Evolutionary conservation across 768 basidiomycete genomes (phyloP).

Genomic region (Lepiota subincarnata): DNA sequence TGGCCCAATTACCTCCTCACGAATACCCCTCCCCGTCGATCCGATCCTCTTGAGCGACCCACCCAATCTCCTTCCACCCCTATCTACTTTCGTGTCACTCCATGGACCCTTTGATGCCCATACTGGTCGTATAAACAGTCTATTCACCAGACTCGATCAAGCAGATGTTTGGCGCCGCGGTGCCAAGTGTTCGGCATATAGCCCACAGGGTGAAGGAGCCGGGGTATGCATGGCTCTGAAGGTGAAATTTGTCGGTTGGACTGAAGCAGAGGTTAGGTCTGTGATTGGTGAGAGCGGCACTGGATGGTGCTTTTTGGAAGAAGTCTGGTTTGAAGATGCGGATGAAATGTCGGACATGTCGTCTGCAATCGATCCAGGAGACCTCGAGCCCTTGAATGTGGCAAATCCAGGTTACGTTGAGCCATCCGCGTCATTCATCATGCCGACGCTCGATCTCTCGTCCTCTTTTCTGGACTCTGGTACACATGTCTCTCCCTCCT

Average conservation of each 20-base stretch:
- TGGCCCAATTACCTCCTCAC: conserved; percentile 66
- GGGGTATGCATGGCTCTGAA: conserved; percentile 64
- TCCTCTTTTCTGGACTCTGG: conserved; percentile 35
- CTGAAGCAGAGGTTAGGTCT: conserved; percentile 54
- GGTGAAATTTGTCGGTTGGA: conserved; percentile 74
- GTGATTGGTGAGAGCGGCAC: conserved; percentile 68
- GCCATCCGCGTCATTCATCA: conserved; percentile 62
- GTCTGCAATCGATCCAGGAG: conserved; percentile 19
- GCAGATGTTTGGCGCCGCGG: conserved; percentile 64
- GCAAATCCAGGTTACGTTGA: conserved; percentile 31
- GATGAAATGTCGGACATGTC: conserved; percentile 24
- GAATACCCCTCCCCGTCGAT: conserved; percentile 49
- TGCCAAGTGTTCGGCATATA: conserved; percentile 55
- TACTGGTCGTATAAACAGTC: conserved; percentile 56
- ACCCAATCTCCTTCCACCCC: conserved; percentile 37
- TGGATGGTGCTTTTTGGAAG: conserved; percentile 76
- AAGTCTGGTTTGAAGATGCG: conserved; percentile 28
- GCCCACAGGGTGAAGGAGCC: conserved; percentile 25
- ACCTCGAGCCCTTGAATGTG: conserved; percentile 1
- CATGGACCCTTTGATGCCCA: conserved; percentile 55
- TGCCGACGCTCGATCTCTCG: conserved; percentile 77
- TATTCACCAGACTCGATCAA: conserved; percentile 70
- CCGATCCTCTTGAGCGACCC: conserved; percentile 17
- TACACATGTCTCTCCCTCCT: conserved; percentile 5
- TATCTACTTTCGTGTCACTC: conserved; percentile 45